phyloP scores from a whole-genome alignment of 2,329 filamentous ascomycete genomes.

The Parascedosporium putredinis region DNA sequence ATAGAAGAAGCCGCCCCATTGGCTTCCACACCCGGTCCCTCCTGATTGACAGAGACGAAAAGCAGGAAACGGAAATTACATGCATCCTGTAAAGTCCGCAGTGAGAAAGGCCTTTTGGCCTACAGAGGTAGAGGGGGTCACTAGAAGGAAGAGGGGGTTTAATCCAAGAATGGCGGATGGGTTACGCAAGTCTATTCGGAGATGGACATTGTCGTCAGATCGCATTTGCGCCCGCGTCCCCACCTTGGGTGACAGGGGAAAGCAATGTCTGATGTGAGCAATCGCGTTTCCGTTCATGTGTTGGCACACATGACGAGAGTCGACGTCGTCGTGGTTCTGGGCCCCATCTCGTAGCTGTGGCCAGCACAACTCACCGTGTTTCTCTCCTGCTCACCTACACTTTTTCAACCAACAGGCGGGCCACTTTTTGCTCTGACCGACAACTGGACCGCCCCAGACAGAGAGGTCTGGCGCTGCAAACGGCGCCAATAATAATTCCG shows the following conservation, averaged over 20 bases:
- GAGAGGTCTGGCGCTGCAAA: no score
- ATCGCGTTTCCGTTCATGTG: neutral
- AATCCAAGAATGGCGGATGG: no score
- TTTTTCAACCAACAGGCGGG: neutral
- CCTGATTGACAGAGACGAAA: no score
- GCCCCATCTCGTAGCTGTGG: neutral
- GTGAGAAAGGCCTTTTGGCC: no score
- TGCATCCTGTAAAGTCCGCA: no score
- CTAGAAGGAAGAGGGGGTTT: no score
- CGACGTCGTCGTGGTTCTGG: neutral
- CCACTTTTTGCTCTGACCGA: conserved; percentile 1
- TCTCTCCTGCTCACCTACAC: conserved; percentile 1
- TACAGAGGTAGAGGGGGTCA: no score
- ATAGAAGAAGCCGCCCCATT: no score
- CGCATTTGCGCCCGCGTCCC: neutral
- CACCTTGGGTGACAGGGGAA: neutral
- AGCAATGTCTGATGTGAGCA: neutral
- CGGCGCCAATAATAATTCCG: no score
- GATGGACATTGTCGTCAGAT: neutral
- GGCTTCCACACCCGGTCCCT: no score
- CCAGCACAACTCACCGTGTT: conserved; percentile 1
- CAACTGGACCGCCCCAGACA: no score
- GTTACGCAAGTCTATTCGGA: neutral
- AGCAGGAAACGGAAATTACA: no score
- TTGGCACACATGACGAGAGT: neutral